phyloP scores from a whole-genome alignment of 78 protist species.

The Dictyostelium discoideum region DNA sequence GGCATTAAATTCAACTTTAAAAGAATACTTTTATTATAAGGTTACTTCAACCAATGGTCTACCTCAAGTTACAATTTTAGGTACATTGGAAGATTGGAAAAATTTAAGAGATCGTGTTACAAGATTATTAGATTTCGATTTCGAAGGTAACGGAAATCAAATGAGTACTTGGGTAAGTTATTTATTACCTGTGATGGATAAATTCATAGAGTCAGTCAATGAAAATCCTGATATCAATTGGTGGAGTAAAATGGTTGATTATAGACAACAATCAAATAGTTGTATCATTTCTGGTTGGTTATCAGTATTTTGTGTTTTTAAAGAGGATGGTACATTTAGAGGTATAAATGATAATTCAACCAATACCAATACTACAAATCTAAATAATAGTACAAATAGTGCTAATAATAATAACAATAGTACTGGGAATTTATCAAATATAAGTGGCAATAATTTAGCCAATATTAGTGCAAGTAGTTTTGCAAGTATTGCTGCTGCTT shows the following conservation, averaged over 20 bases:
- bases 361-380: neutral
- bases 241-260: constrained; percentile 57
- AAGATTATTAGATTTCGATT: constrained; percentile 17
- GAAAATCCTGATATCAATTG: constrained; percentile 37
- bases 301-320: neutral
- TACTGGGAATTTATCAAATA: neutral
- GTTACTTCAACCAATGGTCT: constrained; percentile 33
- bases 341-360: neutral
- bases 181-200: constrained; percentile 45
- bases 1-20: constrained; percentile 55
- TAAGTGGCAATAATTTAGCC: neutral
- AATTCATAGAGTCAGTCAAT: constrained; percentile 9
- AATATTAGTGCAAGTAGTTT: neutral
- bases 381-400: neutral
- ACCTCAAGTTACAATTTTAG: constrained; percentile 38
- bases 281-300: constrained; percentile 22
- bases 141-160: neutral
- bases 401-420: neutral
- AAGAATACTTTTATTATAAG: constrained; percentile 58
- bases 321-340: neutral
- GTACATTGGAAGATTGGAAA: constrained; percentile 19
- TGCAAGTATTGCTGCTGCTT: neutral
- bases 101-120: constrained; percentile 16
- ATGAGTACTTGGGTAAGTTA: constrained; percentile 45
- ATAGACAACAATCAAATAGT: constrained; percentile 27